Conservation (phyloP, 2,329 filamentous ascomycete genomes). For the Cytospora paraplurivora region DNA sequence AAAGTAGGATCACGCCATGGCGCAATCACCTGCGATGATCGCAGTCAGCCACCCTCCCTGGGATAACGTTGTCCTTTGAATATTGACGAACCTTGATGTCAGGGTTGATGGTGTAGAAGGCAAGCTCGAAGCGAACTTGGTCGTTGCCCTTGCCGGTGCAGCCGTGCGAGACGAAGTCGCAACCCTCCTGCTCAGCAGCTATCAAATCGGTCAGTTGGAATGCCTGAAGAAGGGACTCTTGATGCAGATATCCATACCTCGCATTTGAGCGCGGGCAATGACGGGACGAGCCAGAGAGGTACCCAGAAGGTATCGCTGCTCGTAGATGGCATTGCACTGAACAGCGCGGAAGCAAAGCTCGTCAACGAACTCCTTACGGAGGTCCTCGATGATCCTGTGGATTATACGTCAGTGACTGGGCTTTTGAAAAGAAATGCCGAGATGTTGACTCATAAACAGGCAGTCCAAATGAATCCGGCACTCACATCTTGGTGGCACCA, state of each 20-base stretch:
- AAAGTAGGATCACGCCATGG: constrained; percentile 73
- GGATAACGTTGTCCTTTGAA: not conserved
- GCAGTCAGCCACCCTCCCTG: not conserved
- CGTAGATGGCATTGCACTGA: constrained; percentile 71
- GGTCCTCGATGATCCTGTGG: constrained; percentile 56
- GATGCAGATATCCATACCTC: constrained; percentile 11
- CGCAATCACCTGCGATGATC: constrained; percentile 55
- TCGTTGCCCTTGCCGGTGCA: constrained; percentile 57
- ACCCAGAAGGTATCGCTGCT: constrained; percentile 53
- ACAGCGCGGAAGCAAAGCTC: constrained; percentile 80
- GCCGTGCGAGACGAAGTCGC: constrained; percentile 53
- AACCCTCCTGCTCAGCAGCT: constrained; percentile 64
- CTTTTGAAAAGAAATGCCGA: constrained; percentile 47
- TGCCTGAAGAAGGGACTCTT: no score
- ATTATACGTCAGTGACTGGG: constrained; percentile 43
- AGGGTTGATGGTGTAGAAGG: constrained; percentile 51
- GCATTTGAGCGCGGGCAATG: constrained; percentile 68
- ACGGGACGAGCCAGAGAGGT: constrained; percentile 69
- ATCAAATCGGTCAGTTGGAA: constrained; percentile 33
- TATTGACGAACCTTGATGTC: constrained; percentile 54
- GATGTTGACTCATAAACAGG: constrained; percentile 14
- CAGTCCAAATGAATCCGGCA: not conserved
- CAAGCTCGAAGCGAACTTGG: constrained; percentile 65
- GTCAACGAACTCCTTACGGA: constrained; percentile 75
- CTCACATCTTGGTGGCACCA: constrained; percentile 36